Evolutionary conservation across 73 alveolate genomes (phyloP), one percentile per base, ranked within the genome.

Genomic region (Effrenium voratum): DNA sequence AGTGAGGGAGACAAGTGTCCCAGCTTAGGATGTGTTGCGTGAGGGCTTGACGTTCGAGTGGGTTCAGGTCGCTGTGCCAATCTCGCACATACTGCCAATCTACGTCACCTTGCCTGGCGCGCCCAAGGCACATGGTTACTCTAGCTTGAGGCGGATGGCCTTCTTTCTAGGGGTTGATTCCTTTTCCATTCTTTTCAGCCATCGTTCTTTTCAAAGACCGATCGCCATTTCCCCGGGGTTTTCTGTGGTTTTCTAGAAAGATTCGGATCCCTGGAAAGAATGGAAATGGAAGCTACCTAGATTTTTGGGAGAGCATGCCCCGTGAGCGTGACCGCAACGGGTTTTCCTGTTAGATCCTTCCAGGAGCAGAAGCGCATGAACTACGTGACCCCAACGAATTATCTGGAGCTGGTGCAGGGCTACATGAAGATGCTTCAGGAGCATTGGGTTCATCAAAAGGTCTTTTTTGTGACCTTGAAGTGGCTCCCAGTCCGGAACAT

Each of bases 301-400:
- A n/a, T n/a, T n/a, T 52, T 52, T 52, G 66, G 66, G 19, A 19
- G 66, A 19, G 66, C 66, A 10, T 52, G 10, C 19, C n/a, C 73
- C 73, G 15, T 3, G 28, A 60, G 38, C 73, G 38, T 60, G 28
- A 36, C 15, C 38, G 44, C 5, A 28, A 32, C 26, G 38, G 91
- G n/a, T n/a, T n/a, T n/a, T n/a, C n/a, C n/a, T n/a, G n/a, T n/a
- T n/a, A n/a, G n/a, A n/a, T n/a, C n/a, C n/a, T n/a, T n/a, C 49
- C 81, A 79, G 83, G 99, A 99, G 99, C 99, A 99, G 99, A 99
- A 99, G 99, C 99, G 99, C 99, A 99, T 99, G 92, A 99, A 99
- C 99, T 99, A 99, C 98, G 99, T 99, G 84, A 99, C 99, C 32
- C 99, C 99, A n/a, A 99, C 99, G 36, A 99, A 99, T 98, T 99